These are phyloP conservation scores for Lobulomyces angularis DNA, from an alignment of 192 early-diverging fungal genomes.

Conservation along the genomic window DNA sequence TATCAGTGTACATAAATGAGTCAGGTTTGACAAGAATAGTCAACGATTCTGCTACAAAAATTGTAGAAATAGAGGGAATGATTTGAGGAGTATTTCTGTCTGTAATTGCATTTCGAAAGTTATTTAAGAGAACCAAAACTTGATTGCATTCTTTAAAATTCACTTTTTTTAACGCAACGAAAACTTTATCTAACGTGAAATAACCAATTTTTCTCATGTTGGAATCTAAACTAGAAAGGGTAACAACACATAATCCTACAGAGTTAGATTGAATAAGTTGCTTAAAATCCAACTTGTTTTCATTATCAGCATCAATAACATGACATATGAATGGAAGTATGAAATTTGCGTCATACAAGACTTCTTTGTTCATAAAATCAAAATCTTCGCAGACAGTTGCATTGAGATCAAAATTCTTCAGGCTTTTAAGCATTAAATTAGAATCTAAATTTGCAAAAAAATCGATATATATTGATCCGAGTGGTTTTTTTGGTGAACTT, in stretches of 20 bases:
- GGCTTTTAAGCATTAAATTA: no score
- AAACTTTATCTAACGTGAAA: constrained; percentile 55
- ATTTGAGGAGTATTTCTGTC: constrained; percentile 23
- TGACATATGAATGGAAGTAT: no score
- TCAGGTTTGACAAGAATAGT: constrained; percentile 53
- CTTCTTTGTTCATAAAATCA: no score
- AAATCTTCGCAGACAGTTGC: no score
- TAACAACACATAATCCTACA: constrained; percentile 54
- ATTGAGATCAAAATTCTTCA: no score
- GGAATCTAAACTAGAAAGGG: constrained; percentile 38
- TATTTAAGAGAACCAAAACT: constrained; percentile 49
- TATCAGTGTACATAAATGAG: constrained; percentile 58
- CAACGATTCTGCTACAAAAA: constrained; percentile 56
- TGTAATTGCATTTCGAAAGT: constrained; percentile 54
- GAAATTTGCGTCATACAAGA: no score
- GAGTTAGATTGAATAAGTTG: constrained; percentile 55
- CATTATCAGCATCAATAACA: no score
- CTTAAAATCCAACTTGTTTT: constrained; percentile 41
- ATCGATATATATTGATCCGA: no score
- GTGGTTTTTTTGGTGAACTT: no score
- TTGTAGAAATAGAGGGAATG: constrained; percentile 49
- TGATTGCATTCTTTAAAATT: constrained; percentile 60
- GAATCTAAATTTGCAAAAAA: no score
- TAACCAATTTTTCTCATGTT: constrained; percentile 48
- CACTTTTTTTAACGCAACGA: no score